A percentile compares a stretch with the other conserved stretches of the same genome.
Conservation (phyloP, 2,329 filamentous ascomycete genomes). For the Tolypocladium endophyticum region DNA sequence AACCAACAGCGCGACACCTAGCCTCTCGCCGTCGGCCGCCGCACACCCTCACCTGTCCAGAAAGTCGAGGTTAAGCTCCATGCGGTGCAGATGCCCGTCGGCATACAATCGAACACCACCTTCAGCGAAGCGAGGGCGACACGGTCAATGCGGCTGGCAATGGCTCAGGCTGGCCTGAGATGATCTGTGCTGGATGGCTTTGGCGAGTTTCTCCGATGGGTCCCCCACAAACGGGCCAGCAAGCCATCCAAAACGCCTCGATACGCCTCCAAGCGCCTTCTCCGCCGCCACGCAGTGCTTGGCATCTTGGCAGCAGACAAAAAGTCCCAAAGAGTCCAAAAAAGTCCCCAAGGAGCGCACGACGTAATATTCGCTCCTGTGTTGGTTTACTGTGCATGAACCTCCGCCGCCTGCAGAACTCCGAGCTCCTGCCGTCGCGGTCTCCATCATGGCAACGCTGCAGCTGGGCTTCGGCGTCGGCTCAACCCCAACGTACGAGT, state of each 20-base stretch:
- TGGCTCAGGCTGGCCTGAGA: not conserved
- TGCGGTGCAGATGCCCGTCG: not conserved
- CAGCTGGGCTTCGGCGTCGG: not conserved
- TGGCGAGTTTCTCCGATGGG: not conserved
- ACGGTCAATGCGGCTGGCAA: not conserved
- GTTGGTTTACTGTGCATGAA: not conserved
- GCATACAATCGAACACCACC: not conserved
- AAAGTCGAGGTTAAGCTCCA: not conserved
- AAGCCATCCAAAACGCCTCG: not conserved
- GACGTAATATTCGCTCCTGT: not conserved
- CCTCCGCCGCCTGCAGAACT: not conserved
- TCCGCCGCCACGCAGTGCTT: not conserved
- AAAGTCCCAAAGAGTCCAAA: constrained; percentile 1
- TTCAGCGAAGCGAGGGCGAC: too few species aligned
- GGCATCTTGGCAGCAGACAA: constrained; percentile 4
- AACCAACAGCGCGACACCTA: not conserved
- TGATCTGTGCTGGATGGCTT: not conserved
- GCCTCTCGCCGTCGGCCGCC: not conserved
- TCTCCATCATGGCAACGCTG: not conserved
- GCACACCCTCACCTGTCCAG: not conserved
- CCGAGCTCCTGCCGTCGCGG: not conserved
- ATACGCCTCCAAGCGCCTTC: not conserved
- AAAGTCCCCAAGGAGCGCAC: constrained; percentile 1
- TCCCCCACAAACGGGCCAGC: not conserved
- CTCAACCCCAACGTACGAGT: not conserved